Base-by-base conservation (phyloP, 108 stramenopile genomes). In the Epithemia pelagica region DNA sequence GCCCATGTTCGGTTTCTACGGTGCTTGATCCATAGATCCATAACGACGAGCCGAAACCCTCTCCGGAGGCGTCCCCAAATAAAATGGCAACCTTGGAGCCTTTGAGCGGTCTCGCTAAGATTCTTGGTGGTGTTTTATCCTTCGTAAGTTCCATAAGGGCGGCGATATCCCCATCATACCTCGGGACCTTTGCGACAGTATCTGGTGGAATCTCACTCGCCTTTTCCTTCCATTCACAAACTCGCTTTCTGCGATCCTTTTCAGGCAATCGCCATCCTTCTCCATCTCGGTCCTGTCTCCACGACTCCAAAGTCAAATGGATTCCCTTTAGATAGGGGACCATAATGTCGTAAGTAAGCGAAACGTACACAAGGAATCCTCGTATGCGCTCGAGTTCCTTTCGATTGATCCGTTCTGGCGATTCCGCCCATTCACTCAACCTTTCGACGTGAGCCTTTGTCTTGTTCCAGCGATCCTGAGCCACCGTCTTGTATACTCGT, bases 291-390 rank as follows among this genome's bases (percentile, higher is more conserved):
- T 67, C 59, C 1, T 57, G 55, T 7, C 78, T 22, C 76, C 79
- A 80, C 0, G 32, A 46, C 28, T 79, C 64, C 0, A 80, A n/a
- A 0, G 82, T 75, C 0, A 80, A 31, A 55, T 83, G 73, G n/a
- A 83, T 62, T 1, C 82, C 82, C 55, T 77, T 79, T 2, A 83
- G 32, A 30, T 78, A 83, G 22, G 82, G 82, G 19, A 66, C 29
- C 61, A 77, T 56, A 0, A 10, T 28, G 0, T 65, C 65, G 52
- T 83, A 83, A 0, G 78, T 71, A 30, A 58, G 30, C 1, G 67
- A 54, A 20, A 83, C 73, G 59, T 83, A 74, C 5, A 77, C 73
- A 31, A 83, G 2, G 58, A 83, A 83, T 0, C 82, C 82, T 20
- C 70, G 26, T 10, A 62, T 28, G 5, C 32, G 46, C 66, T 67